These are phyloP conservation scores for Kwoniella botswanensis DNA, from an alignment of 768 basidiomycete genomes.

Conservation along the genomic window DNA sequence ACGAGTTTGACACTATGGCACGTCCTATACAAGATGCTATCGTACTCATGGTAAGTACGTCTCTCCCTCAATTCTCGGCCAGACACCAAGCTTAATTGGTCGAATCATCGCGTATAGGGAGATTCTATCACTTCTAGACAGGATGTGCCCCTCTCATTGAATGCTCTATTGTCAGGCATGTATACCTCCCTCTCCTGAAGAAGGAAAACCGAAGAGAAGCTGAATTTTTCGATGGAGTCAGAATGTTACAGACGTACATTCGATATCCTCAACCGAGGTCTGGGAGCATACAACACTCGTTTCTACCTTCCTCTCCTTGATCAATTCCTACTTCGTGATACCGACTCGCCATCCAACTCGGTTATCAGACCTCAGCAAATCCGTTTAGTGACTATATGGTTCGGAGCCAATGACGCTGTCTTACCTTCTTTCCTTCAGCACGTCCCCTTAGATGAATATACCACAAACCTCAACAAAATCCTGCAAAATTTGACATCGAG, in stretches of 20 bases:
- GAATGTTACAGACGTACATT: constrained; percentile 4
- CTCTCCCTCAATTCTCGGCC: too few species aligned
- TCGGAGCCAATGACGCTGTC: constrained; percentile 8
- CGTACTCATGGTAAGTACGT: constrained; percentile 2
- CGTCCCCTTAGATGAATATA: not conserved
- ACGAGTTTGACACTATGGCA: not conserved
- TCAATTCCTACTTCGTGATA: not conserved
- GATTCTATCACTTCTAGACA: constrained; percentile 9
- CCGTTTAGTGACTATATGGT: constrained; percentile 4
- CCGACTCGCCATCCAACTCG: not conserved
- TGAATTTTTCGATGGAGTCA: too few species aligned
- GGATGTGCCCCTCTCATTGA: constrained; percentile 7
- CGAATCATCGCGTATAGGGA: not conserved
- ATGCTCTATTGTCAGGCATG: constrained; percentile 2
- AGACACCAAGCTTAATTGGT: not conserved
- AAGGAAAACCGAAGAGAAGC: too few species aligned
- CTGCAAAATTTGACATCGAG: not conserved
- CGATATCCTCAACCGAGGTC: constrained; percentile 6
- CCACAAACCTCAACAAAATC: not conserved
- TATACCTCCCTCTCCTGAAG: not conserved
- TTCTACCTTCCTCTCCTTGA: constrained; percentile 5
- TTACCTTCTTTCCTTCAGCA: not conserved
- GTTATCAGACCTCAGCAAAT: not conserved
- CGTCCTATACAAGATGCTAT: constrained; percentile 13
- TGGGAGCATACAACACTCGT: constrained; percentile 7